Percentiles rank a stretch among this genome's conserved stretches.
These are phyloP conservation scores for Paraphaeosphaeria minitans DNA, from an alignment of 2,329 filamentous ascomycete genomes.

Conservation along the genomic window DNA sequence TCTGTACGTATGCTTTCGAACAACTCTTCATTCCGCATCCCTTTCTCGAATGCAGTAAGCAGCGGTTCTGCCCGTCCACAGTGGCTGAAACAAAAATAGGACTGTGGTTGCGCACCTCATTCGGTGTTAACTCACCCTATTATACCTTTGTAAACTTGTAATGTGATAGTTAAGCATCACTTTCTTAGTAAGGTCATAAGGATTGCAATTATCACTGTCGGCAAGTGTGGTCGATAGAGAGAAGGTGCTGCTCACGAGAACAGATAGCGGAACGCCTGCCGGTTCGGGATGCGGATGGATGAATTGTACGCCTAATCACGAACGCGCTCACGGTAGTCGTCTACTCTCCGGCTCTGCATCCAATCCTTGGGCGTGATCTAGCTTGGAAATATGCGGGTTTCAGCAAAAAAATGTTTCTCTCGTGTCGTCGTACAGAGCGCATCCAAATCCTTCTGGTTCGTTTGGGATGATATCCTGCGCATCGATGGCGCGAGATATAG, in stretches of 20 bases:
- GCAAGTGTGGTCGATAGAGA: neutral
- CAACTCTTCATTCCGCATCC: neutral
- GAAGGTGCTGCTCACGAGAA: neutral
- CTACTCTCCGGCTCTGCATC: neutral
- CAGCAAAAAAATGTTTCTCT: neutral
- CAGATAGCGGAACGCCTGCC: conserved; percentile 6
- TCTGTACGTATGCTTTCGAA: neutral
- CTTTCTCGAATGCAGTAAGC: neutral
- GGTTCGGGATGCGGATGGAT: conserved; percentile 4
- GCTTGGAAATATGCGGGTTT: neutral
- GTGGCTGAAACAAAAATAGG: too few relatives aligned
- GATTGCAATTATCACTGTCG: too few relatives aligned
- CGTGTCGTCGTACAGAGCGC: neutral
- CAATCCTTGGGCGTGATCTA: neutral
- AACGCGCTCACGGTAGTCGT: neutral
- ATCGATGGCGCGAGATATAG: neutral
- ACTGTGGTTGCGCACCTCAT: too few relatives aligned
- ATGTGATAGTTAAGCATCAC: too few relatives aligned
- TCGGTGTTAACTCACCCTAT: too few relatives aligned
- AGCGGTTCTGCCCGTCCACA: too few relatives aligned
- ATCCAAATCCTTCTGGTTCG: neutral
- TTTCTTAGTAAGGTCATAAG: too few relatives aligned
- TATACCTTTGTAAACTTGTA: too few relatives aligned
- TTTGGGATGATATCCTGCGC: neutral
- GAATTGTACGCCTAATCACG: neutral